Evolutionary conservation across 495 filamentous ascomycete genomes (phyloP), one percentile per base, ranked within the genome.

Genomic region (Xylaria scruposa): DNA sequence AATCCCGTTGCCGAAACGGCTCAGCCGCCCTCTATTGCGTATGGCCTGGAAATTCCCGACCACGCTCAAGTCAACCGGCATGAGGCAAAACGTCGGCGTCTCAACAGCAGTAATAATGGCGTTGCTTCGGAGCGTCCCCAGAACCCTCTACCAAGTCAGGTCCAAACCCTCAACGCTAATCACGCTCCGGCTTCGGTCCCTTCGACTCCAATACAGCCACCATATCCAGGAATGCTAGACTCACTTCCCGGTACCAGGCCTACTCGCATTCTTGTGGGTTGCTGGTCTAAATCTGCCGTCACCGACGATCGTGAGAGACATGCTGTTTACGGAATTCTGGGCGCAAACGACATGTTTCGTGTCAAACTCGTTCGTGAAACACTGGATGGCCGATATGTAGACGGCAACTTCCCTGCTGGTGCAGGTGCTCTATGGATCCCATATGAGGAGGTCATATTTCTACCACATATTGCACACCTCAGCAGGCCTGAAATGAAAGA

Each of bases 391-490:
- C 81, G 82, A 0, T 78, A 75, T n/a, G 76, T 83, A 2, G 73
- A 81, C 24, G 85, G 81, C 29, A 86, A 86, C 75, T 87, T 88
- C 61, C 87, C 87, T 0, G 73, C 68, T 21, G 87, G 87, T 2
- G 83, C 87, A 10, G 86, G 86, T 12, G 84, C 81, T 3, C 74
- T 89, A 1, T 89, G 87, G 87, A 86, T 88, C 10, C 77, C 81
- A 2, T 89, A 85, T 73, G 86, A 89, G n/a, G 84, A 88, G 19
- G 83, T 86, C 38, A 81, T 81, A 29, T 83, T 88, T 40, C 77
- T 87, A 13, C 77, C 79, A 3, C 85, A 88, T 33, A 77, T 89
- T 7, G 73, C 74, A n/a, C 44, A 75, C 0, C 77, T 88, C 2
- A 76, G 74, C 7, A 75, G 87, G 4, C 78, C 83, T 9, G 85